Evolutionary conservation across 1,139 yeast genomes (phyloP), one percentile per base, ranked within the genome.

Genomic region (Diutina ranongensis): DNA sequence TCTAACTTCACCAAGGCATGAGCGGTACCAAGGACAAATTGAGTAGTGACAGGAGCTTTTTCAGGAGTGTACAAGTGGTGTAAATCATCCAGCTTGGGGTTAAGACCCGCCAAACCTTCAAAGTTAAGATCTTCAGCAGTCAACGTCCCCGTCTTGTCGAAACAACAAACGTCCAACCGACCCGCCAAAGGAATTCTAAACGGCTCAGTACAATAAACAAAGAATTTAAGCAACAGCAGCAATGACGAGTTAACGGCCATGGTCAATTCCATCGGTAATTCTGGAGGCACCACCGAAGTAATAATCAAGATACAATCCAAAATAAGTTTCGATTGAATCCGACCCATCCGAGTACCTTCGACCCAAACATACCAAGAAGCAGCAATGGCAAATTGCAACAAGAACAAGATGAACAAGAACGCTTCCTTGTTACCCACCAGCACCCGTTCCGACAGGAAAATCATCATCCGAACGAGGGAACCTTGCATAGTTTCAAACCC

Each of bases 331-430:
- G 95, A 85, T 64, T 92, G 95, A 56, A 86, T 78, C 68, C 98
- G 83, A 56, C 96, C 97, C 86, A 86, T 83, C 63, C 75, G 81
- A 35, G 95, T 83, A 65, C 99, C 98, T 67, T 92, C 96, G 49
- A 83, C 83, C 99, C 99, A 92, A 47, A 92, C 98, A 60, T 92
- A 94, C 88, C 96, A 85, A 33, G 95, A 83, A 35, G 99, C 98
- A 57, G 88, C 87, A 61, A 94, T 76, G 51, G 99, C 98, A 59
- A 92, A 92, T 34, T 85, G 71, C 55, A 94, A 76, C 61, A 92
- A 73, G 68, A 92, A 94, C 54, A 89, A 72, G 59, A 92, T 92
- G 63, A 92, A 92, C 65, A 84, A 81, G 58, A 92, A 78, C 1
- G 97, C 94, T 65, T 92, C 98, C 62, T 81, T 84, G 64, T 88